Base-by-base conservation (phyloP, 1,284 basidiomycete species). In the Butyriboletus appendiculatus region DNA sequence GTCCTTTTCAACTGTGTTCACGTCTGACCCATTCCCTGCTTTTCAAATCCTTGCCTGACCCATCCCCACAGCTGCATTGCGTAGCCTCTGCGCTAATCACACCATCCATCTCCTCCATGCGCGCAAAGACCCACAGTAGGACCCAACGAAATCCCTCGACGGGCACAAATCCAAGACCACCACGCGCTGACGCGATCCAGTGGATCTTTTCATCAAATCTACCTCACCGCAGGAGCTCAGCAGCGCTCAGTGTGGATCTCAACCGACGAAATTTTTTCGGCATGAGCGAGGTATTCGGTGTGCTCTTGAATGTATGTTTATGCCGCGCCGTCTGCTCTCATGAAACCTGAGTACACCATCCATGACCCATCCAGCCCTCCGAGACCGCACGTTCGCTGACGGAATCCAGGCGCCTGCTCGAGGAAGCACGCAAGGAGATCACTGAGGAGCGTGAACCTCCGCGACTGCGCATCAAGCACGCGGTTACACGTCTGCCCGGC, bases 321-420 rank as follows among this genome's bases (percentile, higher is more conserved):
- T 53, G 49, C 26, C 24, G 49, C 43, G 16, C 50, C 50, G 45
- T 50, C 20, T 50, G 15, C 35, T 22, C 44, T 26, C 50, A 5
- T 26, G 20, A 37, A 22, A 16, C 50, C 57, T 50, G 57, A 62
- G 54, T 61, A 38, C 26, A 32, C 32, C 50, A 14, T 46, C 32
- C 43, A 46, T 42, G 52, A 53, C 46, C 48, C 55, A 54, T 54
- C 46, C 64, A 93, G 85, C 90, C 90, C 5, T 81, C 84, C 57
- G 84, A 90, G 60, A 90, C 90, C 2, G 80, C 92, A 5, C 81
- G 86, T 40, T 89, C 86, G 18, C 79, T 93, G 45, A 85, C 86
- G 2, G 90, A 93, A 65, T 89, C 88, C 5, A 85, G 79, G 58
- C 80, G 79, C 53, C 76, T 90, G 51, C 75, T 93, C 2, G 88